Evolutionary conservation across 257 asterid genomes (phyloP), one percentile per base, ranked within the genome.

Genomic region (Knoxia roxburghii): DNA sequence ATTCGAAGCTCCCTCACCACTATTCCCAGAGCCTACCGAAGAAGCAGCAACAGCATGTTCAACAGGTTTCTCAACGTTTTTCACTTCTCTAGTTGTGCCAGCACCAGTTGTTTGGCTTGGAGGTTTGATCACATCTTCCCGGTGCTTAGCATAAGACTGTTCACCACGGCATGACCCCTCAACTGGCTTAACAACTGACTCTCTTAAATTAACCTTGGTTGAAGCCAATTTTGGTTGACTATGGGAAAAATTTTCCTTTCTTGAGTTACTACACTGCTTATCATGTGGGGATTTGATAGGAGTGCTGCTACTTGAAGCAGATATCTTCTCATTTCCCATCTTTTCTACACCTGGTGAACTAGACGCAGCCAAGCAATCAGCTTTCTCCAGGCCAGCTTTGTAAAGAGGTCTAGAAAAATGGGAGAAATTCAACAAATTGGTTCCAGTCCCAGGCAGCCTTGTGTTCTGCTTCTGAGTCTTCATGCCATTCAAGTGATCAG

Each of bases 1-100:
- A 55, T 78, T 83, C 27, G 99, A 90, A 77, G 85, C 79, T 77
- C 90, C 80, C 67, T 87, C 96, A 20, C 72, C 91, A 68, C 96
- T 83, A 54, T 86, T 82, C 21, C 88, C 97, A 17, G 99, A 94
- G 73, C 99, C 89, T 7, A 88, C 96, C 61, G 99, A 94, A 68
- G 98, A 92, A 41, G 87, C 84, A 79, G 87, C 90, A 77, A 84
- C 84, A 75, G 75, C 72, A 50, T 86, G 86, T 76, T 90, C 95
- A 50, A 75, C 77, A 46, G 43, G 71, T 78, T 61, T 81, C 75
- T 88, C 95, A 39, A 78, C 78, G 61, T 77, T 80, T 10, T 72
- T 76, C 21, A 69, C 73, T 65, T 78, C 80, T 74, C 71, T 81
- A 11, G 45, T 66, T 14, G 70, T 55, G 68, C 68, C 67, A 10